phyloP scores from a whole-genome alignment of 108 stramenopile species.

The Hondaea fermentalgiana region DNA sequence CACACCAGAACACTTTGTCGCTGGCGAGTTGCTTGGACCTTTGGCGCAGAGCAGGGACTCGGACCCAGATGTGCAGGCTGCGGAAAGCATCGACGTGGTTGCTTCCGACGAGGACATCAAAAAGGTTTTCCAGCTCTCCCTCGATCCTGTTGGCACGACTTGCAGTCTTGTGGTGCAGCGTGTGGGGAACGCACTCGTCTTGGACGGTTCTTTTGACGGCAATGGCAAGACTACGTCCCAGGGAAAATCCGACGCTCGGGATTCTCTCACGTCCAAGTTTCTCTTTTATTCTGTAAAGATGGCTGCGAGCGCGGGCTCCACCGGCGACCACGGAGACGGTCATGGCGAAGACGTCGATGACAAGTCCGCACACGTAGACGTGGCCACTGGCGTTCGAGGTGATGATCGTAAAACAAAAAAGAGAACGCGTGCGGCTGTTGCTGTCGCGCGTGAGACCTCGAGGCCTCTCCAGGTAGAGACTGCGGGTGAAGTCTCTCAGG shows the following conservation, averaged over 20 bases:
- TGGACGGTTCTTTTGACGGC: background rate
- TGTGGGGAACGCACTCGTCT: background rate
- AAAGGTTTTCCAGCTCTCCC: background rate
- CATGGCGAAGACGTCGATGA: background rate
- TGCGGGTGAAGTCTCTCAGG: background rate
- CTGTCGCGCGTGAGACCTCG: background rate
- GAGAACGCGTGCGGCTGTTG: background rate
- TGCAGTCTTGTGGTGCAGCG: background rate
- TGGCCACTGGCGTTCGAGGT: too few relatives aligned
- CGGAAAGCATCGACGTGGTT: background rate
- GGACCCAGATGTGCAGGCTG: background rate
- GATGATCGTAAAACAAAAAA: background rate
- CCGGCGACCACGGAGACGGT: background rate
- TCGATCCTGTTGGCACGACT: background rate
- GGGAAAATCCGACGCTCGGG: background rate
- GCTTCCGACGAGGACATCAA: slow-evolving; percentile 1
- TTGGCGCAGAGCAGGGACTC: background rate
- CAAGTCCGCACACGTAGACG: too few relatives aligned
- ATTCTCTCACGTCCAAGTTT: background rate
- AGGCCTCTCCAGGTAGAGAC: background rate
- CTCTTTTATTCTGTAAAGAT: background rate
- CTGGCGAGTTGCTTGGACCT: background rate
- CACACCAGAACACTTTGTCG: background rate
- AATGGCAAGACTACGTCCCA: background rate
- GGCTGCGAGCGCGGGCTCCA: background rate